phyloP scores from a whole-genome alignment of 768 basidiomycete genomes.

The Mrakia frigida region DNA sequence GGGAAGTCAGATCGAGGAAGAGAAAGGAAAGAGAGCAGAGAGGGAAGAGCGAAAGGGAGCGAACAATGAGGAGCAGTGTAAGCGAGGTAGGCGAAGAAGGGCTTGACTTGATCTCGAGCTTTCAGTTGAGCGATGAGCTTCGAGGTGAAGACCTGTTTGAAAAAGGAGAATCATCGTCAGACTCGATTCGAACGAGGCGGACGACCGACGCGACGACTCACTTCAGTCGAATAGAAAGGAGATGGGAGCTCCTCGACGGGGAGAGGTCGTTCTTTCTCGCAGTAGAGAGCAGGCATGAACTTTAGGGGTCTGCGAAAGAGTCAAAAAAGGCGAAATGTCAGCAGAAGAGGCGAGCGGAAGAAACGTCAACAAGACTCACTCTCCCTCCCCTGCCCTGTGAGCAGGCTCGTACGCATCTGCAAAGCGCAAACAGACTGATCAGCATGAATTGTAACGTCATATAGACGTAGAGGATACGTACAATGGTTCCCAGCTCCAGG shows the following conservation, averaged over 20 bases:
- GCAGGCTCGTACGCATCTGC: slow-evolving; percentile 30
- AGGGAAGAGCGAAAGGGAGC: too few species aligned
- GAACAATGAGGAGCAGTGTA: slow-evolving; percentile 41
- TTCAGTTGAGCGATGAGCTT: slow-evolving; percentile 8
- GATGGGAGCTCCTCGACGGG: slow-evolving; percentile 36
- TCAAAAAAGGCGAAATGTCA: slow-evolving; percentile 37
- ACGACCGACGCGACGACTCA: slow-evolving; percentile 35
- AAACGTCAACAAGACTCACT: not conserved
- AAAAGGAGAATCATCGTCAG: slow-evolving; percentile 31
- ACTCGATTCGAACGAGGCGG: not conserved
- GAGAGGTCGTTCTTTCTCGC: slow-evolving; percentile 36
- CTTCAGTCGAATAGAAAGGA: slow-evolving; percentile 37
- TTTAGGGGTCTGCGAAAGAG: slow-evolving; percentile 37
- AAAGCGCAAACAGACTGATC: slow-evolving; percentile 20
- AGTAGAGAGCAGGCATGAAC: slow-evolving; percentile 37
- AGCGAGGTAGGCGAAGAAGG: slow-evolving; percentile 42
- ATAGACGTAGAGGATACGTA: slow-evolving; percentile 15
- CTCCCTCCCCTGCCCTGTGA: slow-evolving; percentile 23
- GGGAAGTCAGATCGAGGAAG: too few species aligned
- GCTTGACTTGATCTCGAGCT: slow-evolving; percentile 33
- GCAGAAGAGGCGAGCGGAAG: not conserved
- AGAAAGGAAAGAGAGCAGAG: too few species aligned
- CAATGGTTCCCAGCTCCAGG: slow-evolving; percentile 40
- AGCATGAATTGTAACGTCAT: too few species aligned
- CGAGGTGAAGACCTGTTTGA: slow-evolving; percentile 15